Conservation (phyloP, 2,329 filamentous ascomycete species). For the Monosporascus sp. region DNA sequence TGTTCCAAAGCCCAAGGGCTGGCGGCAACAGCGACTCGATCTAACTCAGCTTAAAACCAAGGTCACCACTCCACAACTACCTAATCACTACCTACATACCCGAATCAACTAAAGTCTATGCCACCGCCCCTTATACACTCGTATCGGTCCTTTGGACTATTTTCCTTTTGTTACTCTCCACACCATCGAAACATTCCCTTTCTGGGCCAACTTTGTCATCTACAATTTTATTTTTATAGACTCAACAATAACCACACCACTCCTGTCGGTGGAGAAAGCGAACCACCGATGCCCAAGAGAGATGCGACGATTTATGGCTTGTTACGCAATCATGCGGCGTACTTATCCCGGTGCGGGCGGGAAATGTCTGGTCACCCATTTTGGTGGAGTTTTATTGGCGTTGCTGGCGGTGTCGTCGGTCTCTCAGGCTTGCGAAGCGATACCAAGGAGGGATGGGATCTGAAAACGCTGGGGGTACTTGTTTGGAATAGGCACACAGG, state of each 20-base stretch:
- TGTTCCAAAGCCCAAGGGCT: conserved; percentile 18
- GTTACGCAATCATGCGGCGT: conserved; percentile 14
- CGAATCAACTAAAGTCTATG: conserved; percentile 20
- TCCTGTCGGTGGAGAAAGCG: conserved; percentile 1
- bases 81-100: conserved; percentile 4
- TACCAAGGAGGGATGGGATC: conserved; percentile 14
- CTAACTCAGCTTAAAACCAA: conserved; percentile 18
- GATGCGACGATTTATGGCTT: conserved; percentile 17
- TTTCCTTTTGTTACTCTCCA: conserved; percentile 21
- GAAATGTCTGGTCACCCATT: conserved; percentile 11
- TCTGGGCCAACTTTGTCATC: conserved; percentile 3
- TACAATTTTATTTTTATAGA: conserved; percentile 9
- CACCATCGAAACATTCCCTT: conserved; percentile 5
- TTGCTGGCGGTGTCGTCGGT: conserved; percentile 17
- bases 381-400: conserved; percentile 20
- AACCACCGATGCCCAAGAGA: conserved; percentile 3
- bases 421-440: conserved; percentile 10
- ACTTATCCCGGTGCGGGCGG: conserved; percentile 9
- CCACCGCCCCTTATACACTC: conserved; percentile 7
- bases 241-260: conserved; percentile 6
- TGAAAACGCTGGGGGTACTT: conserved; percentile 3
- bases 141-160: neutral
- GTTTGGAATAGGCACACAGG: neutral
- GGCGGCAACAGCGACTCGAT: conserved; percentile 11
- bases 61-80: neutral